phyloP scores from a whole-genome alignment of 1,284 basidiomycete genomes.

The Rhodotorula sp. region DNA sequence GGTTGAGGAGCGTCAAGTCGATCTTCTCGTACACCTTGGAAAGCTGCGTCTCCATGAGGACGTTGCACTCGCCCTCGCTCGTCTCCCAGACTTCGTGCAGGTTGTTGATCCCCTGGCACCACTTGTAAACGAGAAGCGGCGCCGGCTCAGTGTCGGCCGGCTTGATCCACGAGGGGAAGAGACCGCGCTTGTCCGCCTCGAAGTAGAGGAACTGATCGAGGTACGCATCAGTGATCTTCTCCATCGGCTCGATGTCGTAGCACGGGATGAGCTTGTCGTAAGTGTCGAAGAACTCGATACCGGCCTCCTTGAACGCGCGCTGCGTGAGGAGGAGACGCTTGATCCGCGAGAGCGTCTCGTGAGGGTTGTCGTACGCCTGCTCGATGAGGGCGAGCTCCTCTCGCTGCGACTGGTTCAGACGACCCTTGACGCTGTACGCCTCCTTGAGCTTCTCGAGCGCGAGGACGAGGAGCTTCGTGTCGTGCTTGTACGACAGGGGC shows the following conservation, averaged over 20 bases:
- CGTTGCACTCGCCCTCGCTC: constrained; percentile 89
- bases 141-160: constrained; percentile 94
- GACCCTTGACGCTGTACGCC: constrained; percentile 95
- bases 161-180: constrained; percentile 98
- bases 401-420: constrained; percentile 91
- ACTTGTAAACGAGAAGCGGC: constrained; percentile 93
- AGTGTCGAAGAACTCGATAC: constrained; percentile 63
- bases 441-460: constrained; percentile 96
- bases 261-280: constrained; percentile 95
- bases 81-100: constrained; percentile 95
- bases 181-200: constrained; percentile 89
- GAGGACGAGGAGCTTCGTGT: constrained; percentile 90
- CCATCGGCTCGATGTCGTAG: constrained; percentile 96
- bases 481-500: constrained; percentile 95
- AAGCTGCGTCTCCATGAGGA: constrained; percentile 94
- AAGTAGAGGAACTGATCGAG: constrained; percentile 54
- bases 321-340: constrained; percentile 92
- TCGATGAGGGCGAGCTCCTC: constrained; percentile 94
- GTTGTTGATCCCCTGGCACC: constrained; percentile 92
- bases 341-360: constrained; percentile 89
- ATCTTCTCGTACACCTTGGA: constrained; percentile 98
- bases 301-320: constrained; percentile 94
- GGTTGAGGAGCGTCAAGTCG: constrained; percentile 88
- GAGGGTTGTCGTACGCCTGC: constrained; percentile 92
- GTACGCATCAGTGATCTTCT: constrained; percentile 97